phyloP scores from a whole-genome alignment of 768 basidiomycete genomes.

The Basidioascus undulatus region DNA sequence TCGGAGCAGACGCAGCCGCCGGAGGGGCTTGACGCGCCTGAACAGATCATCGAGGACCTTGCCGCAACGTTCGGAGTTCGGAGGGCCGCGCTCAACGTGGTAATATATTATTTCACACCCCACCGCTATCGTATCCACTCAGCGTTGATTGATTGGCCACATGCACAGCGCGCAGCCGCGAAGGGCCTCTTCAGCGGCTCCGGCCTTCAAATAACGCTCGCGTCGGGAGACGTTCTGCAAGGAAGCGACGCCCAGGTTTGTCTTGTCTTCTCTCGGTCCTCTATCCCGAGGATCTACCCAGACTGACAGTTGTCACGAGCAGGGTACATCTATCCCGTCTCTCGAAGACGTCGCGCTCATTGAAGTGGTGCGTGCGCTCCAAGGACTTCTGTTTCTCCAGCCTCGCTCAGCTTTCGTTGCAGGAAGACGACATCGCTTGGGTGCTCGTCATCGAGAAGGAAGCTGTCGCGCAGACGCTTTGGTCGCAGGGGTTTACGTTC shows the following conservation, averaged over 20 bases:
- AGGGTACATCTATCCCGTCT: constrained; percentile 57
- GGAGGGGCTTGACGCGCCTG: too few species aligned
- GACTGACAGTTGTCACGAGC: neutral
- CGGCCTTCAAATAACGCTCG: constrained; percentile 32
- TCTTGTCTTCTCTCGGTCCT: neutral
- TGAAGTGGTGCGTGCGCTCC: too few species aligned
- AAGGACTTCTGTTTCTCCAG: too few species aligned
- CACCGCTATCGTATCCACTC: neutral
- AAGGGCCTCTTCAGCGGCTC: constrained; percentile 69
- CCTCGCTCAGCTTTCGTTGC: too few species aligned
- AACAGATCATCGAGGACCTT: constrained; percentile 73
- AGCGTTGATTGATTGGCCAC: too few species aligned
- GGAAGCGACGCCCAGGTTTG: neutral
- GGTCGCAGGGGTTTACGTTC: too few species aligned
- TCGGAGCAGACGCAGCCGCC: too few species aligned
- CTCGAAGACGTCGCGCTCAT: constrained; percentile 45
- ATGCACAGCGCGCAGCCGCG: constrained; percentile 57
- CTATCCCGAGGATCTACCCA: too few species aligned
- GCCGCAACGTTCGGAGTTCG: constrained; percentile 55
- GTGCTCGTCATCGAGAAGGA: constrained; percentile 86
- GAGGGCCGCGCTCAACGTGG: constrained; percentile 58
- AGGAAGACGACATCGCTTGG: constrained; percentile 39
- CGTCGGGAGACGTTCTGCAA: constrained; percentile 7
- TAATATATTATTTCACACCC: constrained; percentile 17
- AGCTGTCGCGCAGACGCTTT: constrained; percentile 4